These are phyloP conservation scores for Aphanomyces euteiches DNA, from an alignment of 352 stramenopile species.

Conservation along the genomic window DNA sequence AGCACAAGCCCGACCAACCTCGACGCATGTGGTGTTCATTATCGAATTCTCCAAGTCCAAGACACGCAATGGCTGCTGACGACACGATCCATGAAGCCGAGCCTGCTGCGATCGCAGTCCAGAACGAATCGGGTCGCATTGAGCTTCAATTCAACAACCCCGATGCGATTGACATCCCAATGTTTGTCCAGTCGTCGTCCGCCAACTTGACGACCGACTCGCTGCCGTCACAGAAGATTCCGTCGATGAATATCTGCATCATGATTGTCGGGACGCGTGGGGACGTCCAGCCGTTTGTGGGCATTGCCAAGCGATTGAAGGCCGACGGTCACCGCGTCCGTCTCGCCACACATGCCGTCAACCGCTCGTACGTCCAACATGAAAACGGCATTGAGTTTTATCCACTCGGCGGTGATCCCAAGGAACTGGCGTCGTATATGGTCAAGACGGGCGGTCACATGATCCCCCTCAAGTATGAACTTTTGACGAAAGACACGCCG, in stretches of 20 bases:
- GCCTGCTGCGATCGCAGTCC: conserved; percentile 6
- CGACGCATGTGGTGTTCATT: neutral
- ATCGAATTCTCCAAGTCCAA: neutral
- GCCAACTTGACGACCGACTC: neutral
- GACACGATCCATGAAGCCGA: neutral
- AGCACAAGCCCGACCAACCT: neutral
- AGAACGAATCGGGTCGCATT: conserved; percentile 6
- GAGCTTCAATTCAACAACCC: conserved; percentile 17
- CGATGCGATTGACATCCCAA: conserved; percentile 7
- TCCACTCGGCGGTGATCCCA: conserved; percentile 65
- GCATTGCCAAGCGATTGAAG: conserved; percentile 79
- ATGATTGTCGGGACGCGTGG: conserved; percentile 87
- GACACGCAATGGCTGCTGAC: neutral
- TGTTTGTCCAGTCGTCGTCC: neutral
- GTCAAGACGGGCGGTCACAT: conserved; percentile 80
- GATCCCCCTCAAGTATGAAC: conserved; percentile 64
- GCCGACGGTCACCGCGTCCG: conserved; percentile 86
- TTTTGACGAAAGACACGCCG: conserved; percentile 56
- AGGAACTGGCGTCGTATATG: conserved; percentile 88
- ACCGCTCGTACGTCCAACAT: conserved; percentile 75
- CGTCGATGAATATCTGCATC: conserved; percentile 76
- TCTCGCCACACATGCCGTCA: conserved; percentile 86
- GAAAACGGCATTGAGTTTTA: conserved; percentile 74
- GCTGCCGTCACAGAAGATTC: neutral
- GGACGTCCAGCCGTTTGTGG: conserved; percentile 84